Evolutionary conservation across 2,329 filamentous ascomycete genomes (phyloP), one percentile per base, ranked within the genome.

Genomic region (Xylaria polymorpha): DNA sequence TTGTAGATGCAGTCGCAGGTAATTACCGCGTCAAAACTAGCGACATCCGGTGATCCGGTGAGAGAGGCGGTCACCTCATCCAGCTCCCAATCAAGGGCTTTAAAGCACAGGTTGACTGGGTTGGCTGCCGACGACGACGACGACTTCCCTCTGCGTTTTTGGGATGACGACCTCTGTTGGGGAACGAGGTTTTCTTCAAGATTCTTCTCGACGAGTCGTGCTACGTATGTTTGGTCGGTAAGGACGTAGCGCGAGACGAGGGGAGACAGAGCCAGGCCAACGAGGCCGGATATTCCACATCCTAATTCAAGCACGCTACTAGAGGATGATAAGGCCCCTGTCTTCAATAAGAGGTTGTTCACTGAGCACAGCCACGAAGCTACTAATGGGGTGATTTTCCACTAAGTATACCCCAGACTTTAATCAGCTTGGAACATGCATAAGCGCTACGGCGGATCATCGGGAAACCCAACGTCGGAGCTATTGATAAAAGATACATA

Each of bases 1-100:
- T 98, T 99, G 84, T 97, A 99, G 74, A 99, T 91, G 80, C 94
- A 98, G 80, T 99, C 96, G 77, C 94, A 97, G 4, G 94, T 94
- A 43, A 98, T 79, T 12, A 98, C 84, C 15, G 90, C 81, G 75
- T 97, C 92, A 73, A 96, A 91, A 66, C 86, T 85, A 75, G 74
- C 77, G 53, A 71, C 76, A 44, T 62, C 71, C 18, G 73, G 69
- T 15, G 78, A 77, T 12, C 81, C 78, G 1, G 82, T 82, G 37
- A 87, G 78, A 2, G 75, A 74, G 10, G 77, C 71, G 29, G 82
- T 86, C 10, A 90, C 85, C 56, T 85, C 80, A 69, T 88, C 86
- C 0, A 85, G 84, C 78, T 98, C 94, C 96, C 96, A 99, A 81
- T 99, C 95, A 0, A 98, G 83, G 0, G 88, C 77, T 0, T 83